Conservation (phyloP, 2,329 filamentous ascomycete species). For the Curvularia lunata region DNA sequence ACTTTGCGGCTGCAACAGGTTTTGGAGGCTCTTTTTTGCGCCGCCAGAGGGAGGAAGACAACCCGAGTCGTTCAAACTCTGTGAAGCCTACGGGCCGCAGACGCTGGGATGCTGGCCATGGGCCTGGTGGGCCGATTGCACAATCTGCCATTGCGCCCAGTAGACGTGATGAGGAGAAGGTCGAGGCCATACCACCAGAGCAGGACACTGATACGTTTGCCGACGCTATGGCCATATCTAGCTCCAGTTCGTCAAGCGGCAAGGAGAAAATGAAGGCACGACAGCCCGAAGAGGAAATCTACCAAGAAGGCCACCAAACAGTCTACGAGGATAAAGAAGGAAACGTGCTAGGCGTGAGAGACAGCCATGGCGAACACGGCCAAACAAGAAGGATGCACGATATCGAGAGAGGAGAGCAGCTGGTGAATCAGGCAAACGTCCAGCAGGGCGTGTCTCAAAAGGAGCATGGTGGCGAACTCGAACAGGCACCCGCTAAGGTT, state of each 20-base stretch:
- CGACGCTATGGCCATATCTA: slow-evolving; percentile 51
- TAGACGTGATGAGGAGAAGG: slow-evolving; percentile 40
- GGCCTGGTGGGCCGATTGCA: slow-evolving; percentile 82
- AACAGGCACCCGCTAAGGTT: slow-evolving; percentile 47
- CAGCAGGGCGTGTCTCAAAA: slow-evolving; percentile 54
- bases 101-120: slow-evolving; percentile 74
- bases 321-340: slow-evolving; percentile 86
- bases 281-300: slow-evolving; percentile 66
- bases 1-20: slow-evolving; percentile 68
- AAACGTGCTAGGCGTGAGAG: slow-evolving; percentile 76
- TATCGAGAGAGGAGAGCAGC: slow-evolving; percentile 56
- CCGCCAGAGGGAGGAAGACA: slow-evolving; percentile 78
- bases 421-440: slow-evolving; percentile 61
- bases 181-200: slow-evolving; percentile 47
- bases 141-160: slow-evolving; percentile 86
- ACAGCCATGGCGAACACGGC: slow-evolving; percentile 53
- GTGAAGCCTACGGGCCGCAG: slow-evolving; percentile 62
- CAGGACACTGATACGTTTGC: slow-evolving; percentile 54
- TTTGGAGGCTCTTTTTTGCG: slow-evolving; percentile 79
- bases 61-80: slow-evolving; percentile 63
- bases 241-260: slow-evolving; percentile 41
- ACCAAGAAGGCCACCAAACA: slow-evolving; percentile 78
- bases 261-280: slow-evolving; percentile 42
- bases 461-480: slow-evolving; percentile 55
- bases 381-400: slow-evolving; percentile 69